Conservation (phyloP, 768 basidiomycete species). For the Leccinum rimulosum region DNA sequence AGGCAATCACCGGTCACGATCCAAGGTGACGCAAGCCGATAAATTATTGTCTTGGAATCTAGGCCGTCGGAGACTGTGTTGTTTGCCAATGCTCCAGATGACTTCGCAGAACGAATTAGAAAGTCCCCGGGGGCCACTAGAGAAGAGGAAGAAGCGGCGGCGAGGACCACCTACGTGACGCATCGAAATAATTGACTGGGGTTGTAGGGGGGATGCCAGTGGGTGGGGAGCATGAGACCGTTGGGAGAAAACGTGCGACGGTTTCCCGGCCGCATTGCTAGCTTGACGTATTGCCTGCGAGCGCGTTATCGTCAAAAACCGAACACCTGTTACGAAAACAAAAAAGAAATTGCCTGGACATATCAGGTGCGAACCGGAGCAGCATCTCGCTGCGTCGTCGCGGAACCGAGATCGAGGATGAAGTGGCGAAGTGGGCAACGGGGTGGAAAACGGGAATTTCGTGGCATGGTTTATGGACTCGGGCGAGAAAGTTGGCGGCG, state of each 20-base stretch:
- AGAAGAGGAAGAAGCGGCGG: neutral
- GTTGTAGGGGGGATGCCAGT: neutral
- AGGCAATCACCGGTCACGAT: neutral
- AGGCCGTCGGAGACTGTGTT: too few relatives aligned
- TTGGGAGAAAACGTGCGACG: neutral
- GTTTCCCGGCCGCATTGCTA: neutral
- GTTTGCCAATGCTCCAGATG: neutral
- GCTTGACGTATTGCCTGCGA: neutral
- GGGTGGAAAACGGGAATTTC: neutral
- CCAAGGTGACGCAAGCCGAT: neutral
- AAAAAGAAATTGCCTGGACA: neutral
- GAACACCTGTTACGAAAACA: neutral
- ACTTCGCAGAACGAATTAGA: neutral
- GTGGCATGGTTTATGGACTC: neutral
- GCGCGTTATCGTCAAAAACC: neutral
- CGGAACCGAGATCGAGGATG: neutral
- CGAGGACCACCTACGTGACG: neutral
- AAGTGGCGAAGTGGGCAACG: neutral
- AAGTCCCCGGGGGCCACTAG: neutral
- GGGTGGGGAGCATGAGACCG: constrained; percentile 1
- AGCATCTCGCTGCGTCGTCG: neutral
- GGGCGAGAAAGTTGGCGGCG: neutral
- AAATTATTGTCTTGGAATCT: neutral
- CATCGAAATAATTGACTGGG: neutral
- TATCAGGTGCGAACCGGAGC: neutral